Conservation (phyloP, 1,284 basidiomycete genomes). For the Trametes hirsuta region DNA sequence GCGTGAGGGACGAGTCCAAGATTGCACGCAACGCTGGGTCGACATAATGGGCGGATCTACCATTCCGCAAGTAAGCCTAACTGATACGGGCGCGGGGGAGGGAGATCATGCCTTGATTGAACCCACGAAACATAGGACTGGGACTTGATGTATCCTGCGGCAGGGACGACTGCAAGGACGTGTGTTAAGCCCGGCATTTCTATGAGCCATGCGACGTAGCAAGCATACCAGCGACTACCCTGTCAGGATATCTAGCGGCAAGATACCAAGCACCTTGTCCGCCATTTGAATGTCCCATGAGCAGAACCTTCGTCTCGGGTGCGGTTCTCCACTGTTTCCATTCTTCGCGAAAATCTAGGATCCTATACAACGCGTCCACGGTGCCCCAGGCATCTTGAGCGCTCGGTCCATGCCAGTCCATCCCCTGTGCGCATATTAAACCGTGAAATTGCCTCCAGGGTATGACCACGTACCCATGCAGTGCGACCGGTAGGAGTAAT, state of each 20-base stretch:
- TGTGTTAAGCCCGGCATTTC: conserved; percentile 6
- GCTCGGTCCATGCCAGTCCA: conserved; percentile 86
- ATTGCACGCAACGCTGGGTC: conserved; percentile 77
- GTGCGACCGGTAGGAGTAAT: conserved; percentile 76
- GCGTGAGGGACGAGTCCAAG: conserved; percentile 71
- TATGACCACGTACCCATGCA: conserved; percentile 57
- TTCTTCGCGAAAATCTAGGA: conserved; percentile 39
- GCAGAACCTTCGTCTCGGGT: conserved; percentile 48
- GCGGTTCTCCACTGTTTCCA: conserved; percentile 50
- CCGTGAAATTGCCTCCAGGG: neutral
- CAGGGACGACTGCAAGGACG: conserved; percentile 57
- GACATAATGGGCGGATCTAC: conserved; percentile 70
- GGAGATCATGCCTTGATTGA: conserved; percentile 52
- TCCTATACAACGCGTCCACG: conserved; percentile 54
- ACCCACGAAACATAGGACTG: conserved; percentile 81
- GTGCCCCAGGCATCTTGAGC: conserved; percentile 61
- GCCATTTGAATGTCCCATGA: conserved; percentile 92
- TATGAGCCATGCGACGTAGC: neutral
- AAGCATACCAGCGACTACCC: conserved; percentile 61
- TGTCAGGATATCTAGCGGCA: conserved; percentile 77
- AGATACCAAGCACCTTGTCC: conserved; percentile 90
- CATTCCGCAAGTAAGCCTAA: neutral
- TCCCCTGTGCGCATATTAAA: conserved; percentile 52
- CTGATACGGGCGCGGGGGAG: neutral
- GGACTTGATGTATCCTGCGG: conserved; percentile 82